Evolutionary conservation across 305 asterid species (phyloP).

Genomic region (Plantago coronopus): DNA sequence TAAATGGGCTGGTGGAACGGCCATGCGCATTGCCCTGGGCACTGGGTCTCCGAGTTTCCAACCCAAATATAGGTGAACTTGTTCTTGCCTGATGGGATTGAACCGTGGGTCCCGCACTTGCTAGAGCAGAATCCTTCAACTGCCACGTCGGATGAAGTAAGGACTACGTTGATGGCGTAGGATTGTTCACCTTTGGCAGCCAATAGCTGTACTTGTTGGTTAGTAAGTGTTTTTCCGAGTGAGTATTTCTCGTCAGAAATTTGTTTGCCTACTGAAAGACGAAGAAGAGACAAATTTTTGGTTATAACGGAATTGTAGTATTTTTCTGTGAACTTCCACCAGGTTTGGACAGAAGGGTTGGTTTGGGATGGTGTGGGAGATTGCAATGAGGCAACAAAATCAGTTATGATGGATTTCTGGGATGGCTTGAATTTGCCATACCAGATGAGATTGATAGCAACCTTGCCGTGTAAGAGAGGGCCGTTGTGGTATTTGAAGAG

Average conservation of each 20-base stretch:
- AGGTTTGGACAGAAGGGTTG: constrained; percentile 45
- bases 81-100: constrained; percentile 13
- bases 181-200: constrained; percentile 35
- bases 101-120: constrained; percentile 46
- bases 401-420: constrained; percentile 43
- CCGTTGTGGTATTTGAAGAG: constrained; percentile 46
- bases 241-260: constrained; percentile 40
- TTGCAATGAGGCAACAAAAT: constrained; percentile 43
- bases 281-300: constrained; percentile 27
- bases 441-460: constrained; percentile 53
- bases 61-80: constrained; percentile 43
- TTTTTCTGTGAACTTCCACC: constrained; percentile 55
- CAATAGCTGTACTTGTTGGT: constrained; percentile 32
- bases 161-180: constrained; percentile 36
- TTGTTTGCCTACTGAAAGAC: constrained; percentile 39
- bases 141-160: constrained; percentile 38
- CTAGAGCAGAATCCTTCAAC: constrained; percentile 43
- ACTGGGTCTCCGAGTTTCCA: constrained; percentile 38
- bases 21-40: constrained; percentile 37
- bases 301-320: constrained; percentile 37
- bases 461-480: constrained; percentile 44
- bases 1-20: constrained; percentile 45
- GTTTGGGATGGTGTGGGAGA: constrained; percentile 9
- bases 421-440: constrained; percentile 56
- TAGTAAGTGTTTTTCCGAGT: constrained; percentile 37